phyloP scores from a whole-genome alignment of 768 basidiomycete genomes.

The Leucocoprinus sp. region DNA sequence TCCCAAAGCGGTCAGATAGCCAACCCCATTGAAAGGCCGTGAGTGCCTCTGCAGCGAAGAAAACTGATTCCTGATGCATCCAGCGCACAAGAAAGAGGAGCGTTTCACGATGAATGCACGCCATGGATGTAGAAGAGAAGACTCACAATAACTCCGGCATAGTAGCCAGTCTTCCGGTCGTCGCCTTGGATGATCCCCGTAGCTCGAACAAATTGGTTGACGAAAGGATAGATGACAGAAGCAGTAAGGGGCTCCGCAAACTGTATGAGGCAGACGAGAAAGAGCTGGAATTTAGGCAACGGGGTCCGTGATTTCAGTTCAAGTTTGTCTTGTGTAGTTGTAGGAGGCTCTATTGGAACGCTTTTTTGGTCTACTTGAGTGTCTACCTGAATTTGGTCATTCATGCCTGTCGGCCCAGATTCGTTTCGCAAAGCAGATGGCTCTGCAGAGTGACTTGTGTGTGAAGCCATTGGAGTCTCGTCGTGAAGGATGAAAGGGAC shows the following conservation, averaged over 20 bases:
- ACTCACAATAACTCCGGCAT: conserved; percentile 39
- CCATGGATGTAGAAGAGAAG: not conserved
- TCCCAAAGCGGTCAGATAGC: conserved; percentile 35
- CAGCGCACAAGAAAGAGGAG: not conserved
- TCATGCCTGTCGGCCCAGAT: too few species aligned
- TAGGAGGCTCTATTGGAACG: too few species aligned
- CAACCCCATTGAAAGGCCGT: conserved; percentile 39
- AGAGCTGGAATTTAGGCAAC: conserved; percentile 32
- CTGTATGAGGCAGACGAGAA: conserved; percentile 31
- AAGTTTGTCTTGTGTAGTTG: too few species aligned
- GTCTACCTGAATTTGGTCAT: too few species aligned
- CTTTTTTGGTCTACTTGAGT: too few species aligned
- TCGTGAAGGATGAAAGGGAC: too few species aligned
- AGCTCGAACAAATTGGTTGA: conserved; percentile 35
- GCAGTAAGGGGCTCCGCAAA: conserved; percentile 36
- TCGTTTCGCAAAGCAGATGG: too few species aligned
- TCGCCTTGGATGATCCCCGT: conserved; percentile 36
- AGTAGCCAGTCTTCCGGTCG: conserved; percentile 38
- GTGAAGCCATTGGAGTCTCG: too few species aligned
- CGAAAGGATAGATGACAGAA: conserved; percentile 39
- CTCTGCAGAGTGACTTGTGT: too few species aligned
- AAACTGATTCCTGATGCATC: conserved; percentile 32
- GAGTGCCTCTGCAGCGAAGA: conserved; percentile 36
- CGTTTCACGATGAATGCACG: too few species aligned
- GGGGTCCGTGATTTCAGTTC: conserved; percentile 22